phyloP scores from a whole-genome alignment of 2,329 filamentous ascomycete species.

The Fragosphaeria purpurea region DNA sequence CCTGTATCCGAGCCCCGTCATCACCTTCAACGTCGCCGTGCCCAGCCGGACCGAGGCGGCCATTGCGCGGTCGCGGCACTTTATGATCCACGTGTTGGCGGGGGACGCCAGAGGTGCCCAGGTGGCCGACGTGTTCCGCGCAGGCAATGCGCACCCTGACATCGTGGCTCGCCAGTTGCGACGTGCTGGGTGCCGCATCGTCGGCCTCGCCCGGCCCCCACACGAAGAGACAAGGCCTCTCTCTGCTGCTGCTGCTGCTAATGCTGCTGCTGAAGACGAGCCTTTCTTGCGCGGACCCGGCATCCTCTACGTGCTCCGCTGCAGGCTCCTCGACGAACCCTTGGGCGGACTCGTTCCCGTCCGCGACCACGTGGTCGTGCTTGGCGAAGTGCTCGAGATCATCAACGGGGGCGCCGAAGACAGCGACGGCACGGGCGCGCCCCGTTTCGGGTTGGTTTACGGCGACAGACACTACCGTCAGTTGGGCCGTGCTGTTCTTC shows the following conservation, averaged over 20 bases:
- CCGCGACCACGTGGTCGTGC: conserved; percentile 41
- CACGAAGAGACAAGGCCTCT: no score
- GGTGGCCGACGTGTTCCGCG: conserved; percentile 42
- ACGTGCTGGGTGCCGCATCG: conserved; percentile 20
- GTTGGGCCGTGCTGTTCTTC: conserved; percentile 20
- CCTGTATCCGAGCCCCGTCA: conserved; percentile 38
- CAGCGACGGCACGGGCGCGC: conserved; percentile 11
- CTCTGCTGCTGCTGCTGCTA: no score
- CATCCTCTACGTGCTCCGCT: conserved; percentile 35
- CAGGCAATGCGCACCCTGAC: conserved; percentile 30
- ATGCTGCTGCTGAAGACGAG: not conserved
- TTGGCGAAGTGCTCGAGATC: conserved; percentile 41
- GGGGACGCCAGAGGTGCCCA: conserved; percentile 36
- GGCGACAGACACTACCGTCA: conserved; percentile 39
- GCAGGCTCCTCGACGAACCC: conserved; percentile 27
- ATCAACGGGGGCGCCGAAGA: conserved; percentile 19
- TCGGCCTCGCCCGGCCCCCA: conserved; percentile 22
- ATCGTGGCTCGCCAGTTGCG: conserved; percentile 18
- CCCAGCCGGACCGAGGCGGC: conserved; percentile 47
- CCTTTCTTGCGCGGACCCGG: conserved; percentile 37
- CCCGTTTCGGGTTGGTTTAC: conserved; percentile 36
- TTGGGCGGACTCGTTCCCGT: conserved; percentile 34
- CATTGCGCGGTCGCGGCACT: conserved; percentile 31
- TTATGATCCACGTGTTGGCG: conserved; percentile 46
- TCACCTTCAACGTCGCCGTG: conserved; percentile 48